phyloP scores from a whole-genome alignment of 2,329 filamentous ascomycete genomes.

The Chaetomiaceae sp. region DNA sequence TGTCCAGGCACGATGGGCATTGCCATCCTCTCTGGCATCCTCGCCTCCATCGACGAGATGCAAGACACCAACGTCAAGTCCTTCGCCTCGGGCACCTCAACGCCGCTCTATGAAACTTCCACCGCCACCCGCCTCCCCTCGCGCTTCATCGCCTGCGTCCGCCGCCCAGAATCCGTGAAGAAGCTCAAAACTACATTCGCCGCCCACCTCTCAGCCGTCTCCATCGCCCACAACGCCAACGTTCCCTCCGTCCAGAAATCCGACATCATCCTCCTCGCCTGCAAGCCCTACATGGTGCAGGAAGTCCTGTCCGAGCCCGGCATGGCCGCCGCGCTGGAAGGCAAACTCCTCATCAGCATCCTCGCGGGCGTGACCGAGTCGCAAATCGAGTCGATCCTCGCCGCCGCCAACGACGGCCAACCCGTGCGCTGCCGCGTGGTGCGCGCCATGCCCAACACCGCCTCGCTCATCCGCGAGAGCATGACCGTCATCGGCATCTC shows the following conservation, averaged over 20 bases:
- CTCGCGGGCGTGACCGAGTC: conserved; percentile 69
- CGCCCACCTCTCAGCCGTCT: conserved; percentile 58
- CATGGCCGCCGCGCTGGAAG: conserved; percentile 67
- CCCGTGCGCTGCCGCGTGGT: conserved; percentile 56
- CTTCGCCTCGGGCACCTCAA: conserved; percentile 41
- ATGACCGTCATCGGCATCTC: conserved; percentile 75
- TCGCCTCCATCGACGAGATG: conserved; percentile 54
- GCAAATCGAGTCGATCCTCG: conserved; percentile 62
- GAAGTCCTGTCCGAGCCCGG: conserved; percentile 63
- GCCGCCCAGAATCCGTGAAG: conserved; percentile 63
- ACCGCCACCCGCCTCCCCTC: conserved; percentile 54
- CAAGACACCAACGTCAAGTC: conserved; percentile 40
- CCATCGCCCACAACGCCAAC: conserved; percentile 69
- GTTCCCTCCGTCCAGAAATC: conserved; percentile 60
- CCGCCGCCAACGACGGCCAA: conserved; percentile 45
- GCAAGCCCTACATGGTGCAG: conserved; percentile 72
- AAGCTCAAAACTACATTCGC: conserved; percentile 63
- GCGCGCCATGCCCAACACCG: conserved; percentile 81
- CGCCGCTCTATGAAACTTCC: conserved; percentile 47
- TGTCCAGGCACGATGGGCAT: conserved; percentile 73
- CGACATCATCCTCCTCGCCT: conserved; percentile 72
- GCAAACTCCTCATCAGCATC: conserved; percentile 79
- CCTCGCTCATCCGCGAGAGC: conserved; percentile 69
- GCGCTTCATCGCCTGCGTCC: conserved; percentile 77
- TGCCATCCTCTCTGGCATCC: conserved; percentile 75